Conservation (phyloP, 1,284 basidiomycete genomes). For the Cryptococcus depauperatus region DNA sequence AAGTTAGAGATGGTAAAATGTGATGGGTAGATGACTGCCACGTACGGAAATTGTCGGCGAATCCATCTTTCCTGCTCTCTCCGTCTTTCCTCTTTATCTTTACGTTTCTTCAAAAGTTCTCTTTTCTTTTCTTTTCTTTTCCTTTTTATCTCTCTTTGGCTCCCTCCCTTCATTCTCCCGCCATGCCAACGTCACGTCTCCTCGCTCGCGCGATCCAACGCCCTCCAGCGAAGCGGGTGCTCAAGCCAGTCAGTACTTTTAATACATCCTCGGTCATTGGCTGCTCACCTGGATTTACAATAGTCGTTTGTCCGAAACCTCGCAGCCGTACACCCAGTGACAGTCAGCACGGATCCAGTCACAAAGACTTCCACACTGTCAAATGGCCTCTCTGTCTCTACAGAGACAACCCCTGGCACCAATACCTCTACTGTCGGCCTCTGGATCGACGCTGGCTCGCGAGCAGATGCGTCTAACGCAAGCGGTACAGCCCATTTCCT, state of each 20-base stretch:
- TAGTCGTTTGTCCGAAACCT: conserved; percentile 36
- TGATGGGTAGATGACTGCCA: conserved; percentile 8
- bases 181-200: conserved; percentile 36
- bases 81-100: too few relatives aligned
- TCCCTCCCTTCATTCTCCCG: conserved; percentile 9
- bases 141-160: neutral
- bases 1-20: neutral
- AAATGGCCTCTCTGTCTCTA: conserved; percentile 87
- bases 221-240: conserved; percentile 15
- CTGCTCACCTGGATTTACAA: conserved; percentile 4
- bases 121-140: neutral
- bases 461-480: conserved; percentile 87
- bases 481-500: conserved; percentile 98
- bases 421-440: conserved; percentile 97
- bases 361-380: conserved; percentile 81
- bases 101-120: too few relatives aligned
- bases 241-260: conserved; percentile 13
- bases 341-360: conserved; percentile 62
- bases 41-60: conserved; percentile 8
- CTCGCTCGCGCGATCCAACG: conserved; percentile 34
- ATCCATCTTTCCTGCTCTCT: too few relatives aligned
- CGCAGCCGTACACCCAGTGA: conserved; percentile 44
- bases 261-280: conserved; percentile 8
- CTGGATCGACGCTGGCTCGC: conserved; percentile 97
- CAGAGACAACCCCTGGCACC: conserved; percentile 85